A percentile compares a stretch with the other conserved stretches of the same genome.
Evolutionary conservation across 352 stramenopile genomes (phyloP).

Genomic region (Phytophthora capsici): DNA sequence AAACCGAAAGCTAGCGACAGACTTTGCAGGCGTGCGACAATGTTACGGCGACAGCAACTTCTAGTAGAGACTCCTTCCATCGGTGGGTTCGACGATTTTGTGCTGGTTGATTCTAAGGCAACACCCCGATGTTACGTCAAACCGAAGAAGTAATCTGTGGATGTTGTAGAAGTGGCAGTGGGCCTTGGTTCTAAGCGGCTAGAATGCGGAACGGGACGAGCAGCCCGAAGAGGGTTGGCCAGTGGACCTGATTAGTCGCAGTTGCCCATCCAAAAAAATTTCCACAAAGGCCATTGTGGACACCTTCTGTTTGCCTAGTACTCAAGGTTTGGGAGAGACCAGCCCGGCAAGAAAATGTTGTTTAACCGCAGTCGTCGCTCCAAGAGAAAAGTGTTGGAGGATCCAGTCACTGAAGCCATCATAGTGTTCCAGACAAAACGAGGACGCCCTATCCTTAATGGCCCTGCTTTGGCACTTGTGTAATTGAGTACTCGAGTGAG

Average conservation of each 20-base stretch:
- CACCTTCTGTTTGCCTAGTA: no score
- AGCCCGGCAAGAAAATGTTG: neutral
- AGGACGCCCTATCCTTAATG: no score
- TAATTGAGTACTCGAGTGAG: no score
- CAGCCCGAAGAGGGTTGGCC: neutral
- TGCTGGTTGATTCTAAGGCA: no score
- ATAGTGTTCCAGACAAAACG: no score
- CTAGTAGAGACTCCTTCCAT: neutral
- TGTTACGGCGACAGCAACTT: neutral
- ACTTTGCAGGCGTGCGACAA: neutral
- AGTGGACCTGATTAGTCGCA: neutral
- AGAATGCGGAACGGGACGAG: neutral
- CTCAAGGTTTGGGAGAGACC: neutral
- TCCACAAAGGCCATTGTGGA: neutral
- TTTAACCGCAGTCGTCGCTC: neutral
- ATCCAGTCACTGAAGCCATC: no score
- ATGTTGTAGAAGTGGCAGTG: neutral
- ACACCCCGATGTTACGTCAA: no score
- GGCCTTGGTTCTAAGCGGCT: neutral
- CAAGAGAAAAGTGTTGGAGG: neutral
- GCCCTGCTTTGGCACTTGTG: no score
- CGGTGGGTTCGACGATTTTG: neutral
- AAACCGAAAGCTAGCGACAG: neutral
- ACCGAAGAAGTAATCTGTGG: no score
- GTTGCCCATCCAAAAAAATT: neutral